Percentiles rank a stretch among this genome's conserved stretches.
phyloP scores from a whole-genome alignment of 257 asterid species.

The Forsythia viridissima region DNA sequence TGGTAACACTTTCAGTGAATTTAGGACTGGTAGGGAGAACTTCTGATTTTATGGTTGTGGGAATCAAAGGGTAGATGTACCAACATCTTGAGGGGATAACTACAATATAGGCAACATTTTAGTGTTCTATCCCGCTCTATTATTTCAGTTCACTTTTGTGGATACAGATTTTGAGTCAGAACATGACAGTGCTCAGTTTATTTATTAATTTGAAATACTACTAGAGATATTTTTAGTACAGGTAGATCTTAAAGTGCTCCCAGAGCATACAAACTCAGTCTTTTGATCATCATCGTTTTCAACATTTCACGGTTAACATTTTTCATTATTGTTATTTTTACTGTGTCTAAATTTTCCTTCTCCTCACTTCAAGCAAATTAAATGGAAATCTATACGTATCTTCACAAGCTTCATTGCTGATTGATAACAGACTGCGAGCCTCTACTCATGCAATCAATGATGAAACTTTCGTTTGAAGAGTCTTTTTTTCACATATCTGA shows the following conservation, averaged over 20 bases:
- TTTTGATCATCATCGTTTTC: not conserved
- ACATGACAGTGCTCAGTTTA: not conserved
- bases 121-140: no score
- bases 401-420: not conserved
- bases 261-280: not conserved
- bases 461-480: not conserved
- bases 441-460: not conserved
- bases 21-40: not conserved
- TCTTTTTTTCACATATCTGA: not conserved
- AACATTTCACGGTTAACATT: not conserved
- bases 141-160: no score
- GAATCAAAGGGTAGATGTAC: not conserved
- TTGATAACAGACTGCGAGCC: not conserved
- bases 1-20: not conserved
- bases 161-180: no score
- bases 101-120: not conserved
- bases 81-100: not conserved
- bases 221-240: not conserved
- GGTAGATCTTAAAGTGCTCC: not conserved
- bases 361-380: not conserved
- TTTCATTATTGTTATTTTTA: no score
- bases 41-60: not conserved
- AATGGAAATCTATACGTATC: not conserved
- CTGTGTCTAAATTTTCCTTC: not conserved
- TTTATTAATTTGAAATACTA: not conserved